Conservation (phyloP, 768 basidiomycete genomes). For the Boletus huronensis region DNA sequence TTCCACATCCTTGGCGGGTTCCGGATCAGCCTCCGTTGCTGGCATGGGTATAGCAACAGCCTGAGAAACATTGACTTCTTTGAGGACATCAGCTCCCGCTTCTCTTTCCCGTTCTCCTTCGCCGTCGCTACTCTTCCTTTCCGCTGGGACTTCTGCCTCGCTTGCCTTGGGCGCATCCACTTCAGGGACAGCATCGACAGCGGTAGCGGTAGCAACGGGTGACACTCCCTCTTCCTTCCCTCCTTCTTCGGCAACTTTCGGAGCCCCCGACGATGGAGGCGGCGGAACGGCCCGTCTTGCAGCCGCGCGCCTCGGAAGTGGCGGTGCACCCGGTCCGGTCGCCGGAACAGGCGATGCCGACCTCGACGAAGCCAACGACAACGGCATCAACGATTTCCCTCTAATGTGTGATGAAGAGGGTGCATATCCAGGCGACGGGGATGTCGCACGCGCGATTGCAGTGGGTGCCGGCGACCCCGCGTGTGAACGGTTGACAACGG, state of each 20-base stretch:
- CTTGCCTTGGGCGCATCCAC: neutral
- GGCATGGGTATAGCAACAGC: neutral
- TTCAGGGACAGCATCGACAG: neutral
- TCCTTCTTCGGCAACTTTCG: neutral
- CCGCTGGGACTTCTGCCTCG: neutral
- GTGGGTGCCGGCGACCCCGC: constrained; percentile 22
- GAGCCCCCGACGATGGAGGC: constrained; percentile 8
- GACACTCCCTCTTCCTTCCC: constrained; percentile 5
- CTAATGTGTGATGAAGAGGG: constrained; percentile 8
- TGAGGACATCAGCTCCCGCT: neutral
- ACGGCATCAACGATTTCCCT: constrained; percentile 16
- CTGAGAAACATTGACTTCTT: neutral
- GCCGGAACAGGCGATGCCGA: constrained; percentile 34
- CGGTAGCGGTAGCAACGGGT: neutral
- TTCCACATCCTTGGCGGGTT: neutral
- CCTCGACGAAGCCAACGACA: constrained; percentile 36
- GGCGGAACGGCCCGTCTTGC: constrained; percentile 40
- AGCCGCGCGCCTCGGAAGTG: constrained; percentile 64
- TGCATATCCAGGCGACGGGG: constrained; percentile 12
- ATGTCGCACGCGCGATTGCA: constrained; percentile 4
- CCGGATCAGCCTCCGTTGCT: neutral
- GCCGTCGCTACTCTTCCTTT: neutral
- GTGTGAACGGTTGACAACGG: constrained; percentile 23
- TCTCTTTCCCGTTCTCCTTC: neutral
- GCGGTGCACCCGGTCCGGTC: constrained; percentile 39